Percentiles rank a stretch among this genome's conserved stretches.
Conservation (phyloP, 345 rosid genomes). For the Euphorbia lathyris region DNA sequence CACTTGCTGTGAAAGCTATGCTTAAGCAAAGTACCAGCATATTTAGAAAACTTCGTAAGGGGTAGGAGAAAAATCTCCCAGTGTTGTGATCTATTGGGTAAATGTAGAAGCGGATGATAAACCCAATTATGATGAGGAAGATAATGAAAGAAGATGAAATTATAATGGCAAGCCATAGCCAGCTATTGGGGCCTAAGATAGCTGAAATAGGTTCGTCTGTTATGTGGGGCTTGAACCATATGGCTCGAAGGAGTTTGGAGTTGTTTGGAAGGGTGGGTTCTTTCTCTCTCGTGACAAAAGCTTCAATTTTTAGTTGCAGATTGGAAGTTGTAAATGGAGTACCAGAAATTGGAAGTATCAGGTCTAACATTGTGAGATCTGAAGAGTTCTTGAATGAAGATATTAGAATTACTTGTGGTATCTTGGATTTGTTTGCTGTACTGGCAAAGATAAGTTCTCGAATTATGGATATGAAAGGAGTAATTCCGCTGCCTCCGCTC, state of each 20-base stretch:
- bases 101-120: conserved; percentile 50
- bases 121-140: conserved; percentile 54
- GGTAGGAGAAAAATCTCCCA: conserved; percentile 19
- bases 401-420: conserved; percentile 49
- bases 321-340: conserved; percentile 33
- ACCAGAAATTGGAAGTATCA: conserved; percentile 54
- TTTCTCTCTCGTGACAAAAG: conserved; percentile 70
- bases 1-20: conserved; percentile 44
- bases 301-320: conserved; percentile 52
- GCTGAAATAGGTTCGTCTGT: conserved; percentile 54
- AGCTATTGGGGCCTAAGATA: conserved; percentile 61
- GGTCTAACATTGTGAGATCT: conserved; percentile 65
- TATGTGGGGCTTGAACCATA: conserved; percentile 56
- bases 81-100: conserved; percentile 53
- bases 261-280: conserved; percentile 17
- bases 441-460: conserved; percentile 53
- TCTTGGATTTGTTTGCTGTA: conserved; percentile 29
- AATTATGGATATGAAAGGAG: conserved; percentile 74
- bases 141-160: conserved; percentile 58
- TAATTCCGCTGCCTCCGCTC: conserved; percentile 91
- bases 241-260: conserved; percentile 26
- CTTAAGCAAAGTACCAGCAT: conserved; percentile 42
- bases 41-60: conserved; percentile 31
- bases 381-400: conserved; percentile 55
- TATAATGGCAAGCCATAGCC: conserved; percentile 71